Conservation (phyloP, 768 basidiomycete genomes). For the Hypholoma fasciculare region DNA sequence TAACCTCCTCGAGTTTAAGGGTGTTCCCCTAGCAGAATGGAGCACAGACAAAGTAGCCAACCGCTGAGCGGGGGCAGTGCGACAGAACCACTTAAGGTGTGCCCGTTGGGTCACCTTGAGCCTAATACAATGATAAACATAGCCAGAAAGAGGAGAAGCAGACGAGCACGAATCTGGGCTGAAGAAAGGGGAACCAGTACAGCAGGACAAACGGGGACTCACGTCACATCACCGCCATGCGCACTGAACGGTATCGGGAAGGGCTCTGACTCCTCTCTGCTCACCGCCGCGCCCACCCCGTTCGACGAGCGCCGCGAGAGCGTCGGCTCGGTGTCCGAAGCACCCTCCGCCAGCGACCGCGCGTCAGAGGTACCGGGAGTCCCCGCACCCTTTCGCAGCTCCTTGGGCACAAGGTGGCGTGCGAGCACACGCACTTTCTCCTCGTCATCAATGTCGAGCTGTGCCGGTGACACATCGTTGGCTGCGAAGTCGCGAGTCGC, state of each 20-base stretch:
- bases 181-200: background rate
- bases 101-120: no score
- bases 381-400: conserved; percentile 50
- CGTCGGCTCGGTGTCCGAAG: conserved; percentile 17
- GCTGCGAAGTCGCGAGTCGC: conserved; percentile 27
- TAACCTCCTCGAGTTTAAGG: no score
- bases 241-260: conserved; percentile 91
- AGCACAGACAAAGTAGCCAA: no score
- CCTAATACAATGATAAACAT: background rate
- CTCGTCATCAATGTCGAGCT: conserved; percentile 60
- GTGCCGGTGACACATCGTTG: background rate
- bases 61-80: no score
- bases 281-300: conserved; percentile 16
- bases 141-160: background rate
- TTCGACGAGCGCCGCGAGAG: conserved; percentile 25
- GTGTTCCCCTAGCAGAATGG: no score
- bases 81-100: no score
- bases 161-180: conserved; percentile 9
- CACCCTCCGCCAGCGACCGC: conserved; percentile 29
- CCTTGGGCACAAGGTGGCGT: conserved; percentile 76
- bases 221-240: conserved; percentile 92
- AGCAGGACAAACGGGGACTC: conserved; percentile 65
- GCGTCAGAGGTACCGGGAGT: conserved; percentile 14
- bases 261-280: conserved; percentile 56
- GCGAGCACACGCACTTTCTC: conserved; percentile 83